Evolutionary conservation across 768 basidiomycete genomes (phyloP).

Genomic region (Sarcomyxa edulis): DNA sequence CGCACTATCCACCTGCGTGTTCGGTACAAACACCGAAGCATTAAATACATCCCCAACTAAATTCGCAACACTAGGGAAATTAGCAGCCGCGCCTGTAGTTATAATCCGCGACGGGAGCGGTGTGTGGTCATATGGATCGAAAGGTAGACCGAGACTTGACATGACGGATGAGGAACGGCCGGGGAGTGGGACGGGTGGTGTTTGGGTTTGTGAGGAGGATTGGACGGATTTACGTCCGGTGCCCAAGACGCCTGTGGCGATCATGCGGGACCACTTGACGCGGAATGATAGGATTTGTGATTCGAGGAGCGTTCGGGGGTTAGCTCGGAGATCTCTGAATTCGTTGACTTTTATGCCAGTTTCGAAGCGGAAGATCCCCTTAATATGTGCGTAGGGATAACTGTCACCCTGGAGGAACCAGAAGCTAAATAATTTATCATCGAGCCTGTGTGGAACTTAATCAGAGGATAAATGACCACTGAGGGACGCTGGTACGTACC

Average conservation of each 20-base stretch:
- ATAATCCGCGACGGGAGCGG: conserved; percentile 63
- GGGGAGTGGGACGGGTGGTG: conserved; percentile 23
- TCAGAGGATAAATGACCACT: conserved; percentile 4
- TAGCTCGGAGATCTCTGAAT: conserved; percentile 84
- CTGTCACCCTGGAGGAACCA: conserved; percentile 81
- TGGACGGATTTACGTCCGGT: conserved; percentile 25
- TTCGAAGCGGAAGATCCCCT: conserved; percentile 85
- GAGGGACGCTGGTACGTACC: conserved; percentile 38
- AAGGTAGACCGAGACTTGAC: conserved; percentile 57
- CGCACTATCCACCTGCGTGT: conserved; percentile 73
- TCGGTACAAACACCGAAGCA: conserved; percentile 70
- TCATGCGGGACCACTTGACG: conserved; percentile 74
- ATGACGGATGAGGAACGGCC: conserved; percentile 20
- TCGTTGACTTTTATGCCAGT: conserved; percentile 85
- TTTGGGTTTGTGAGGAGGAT: conserved; percentile 18
- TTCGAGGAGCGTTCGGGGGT: conserved; percentile 82
- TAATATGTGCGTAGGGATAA: conserved; percentile 71
- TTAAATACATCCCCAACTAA: conserved; percentile 82
- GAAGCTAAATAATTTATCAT: conserved; percentile 89
- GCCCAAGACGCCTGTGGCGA: conserved; percentile 63
- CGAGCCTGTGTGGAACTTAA: conserved; percentile 49
- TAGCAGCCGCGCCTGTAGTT: conserved; percentile 75
- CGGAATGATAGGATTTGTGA: conserved; percentile 79
- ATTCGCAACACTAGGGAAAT: conserved; percentile 79
- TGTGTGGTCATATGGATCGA: conserved; percentile 73